Percentiles rank a stretch among this genome's conserved stretches.
Evolutionary conservation across 2,329 filamentous ascomycete species (phyloP).

Genomic region (Cladosporium cucumerinum): DNA sequence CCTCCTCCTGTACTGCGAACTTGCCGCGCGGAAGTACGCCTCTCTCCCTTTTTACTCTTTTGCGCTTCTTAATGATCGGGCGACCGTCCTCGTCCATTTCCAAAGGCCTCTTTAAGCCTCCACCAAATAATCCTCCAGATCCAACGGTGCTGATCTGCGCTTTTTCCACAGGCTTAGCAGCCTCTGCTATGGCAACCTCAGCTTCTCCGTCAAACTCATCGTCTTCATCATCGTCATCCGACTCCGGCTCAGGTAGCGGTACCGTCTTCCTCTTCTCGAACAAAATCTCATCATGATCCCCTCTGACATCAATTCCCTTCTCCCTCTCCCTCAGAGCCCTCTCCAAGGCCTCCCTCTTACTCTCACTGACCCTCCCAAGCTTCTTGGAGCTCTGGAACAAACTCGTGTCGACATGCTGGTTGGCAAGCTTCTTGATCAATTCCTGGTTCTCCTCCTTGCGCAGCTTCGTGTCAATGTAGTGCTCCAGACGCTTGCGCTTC

Average conservation of each 20-base stretch:
- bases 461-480: slow-evolving; percentile 82
- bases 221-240: slow-evolving; percentile 4
- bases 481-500: slow-evolving; percentile 66
- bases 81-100: slow-evolving; percentile 74
- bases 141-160: not conserved
- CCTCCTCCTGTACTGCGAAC: slow-evolving; percentile 28
- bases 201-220: not conserved
- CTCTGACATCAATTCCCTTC: slow-evolving; percentile 58
- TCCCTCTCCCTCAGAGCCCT: slow-evolving; percentile 62
- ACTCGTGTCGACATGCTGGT: slow-evolving; percentile 75
- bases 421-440: slow-evolving; percentile 77
- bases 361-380: slow-evolving; percentile 69
- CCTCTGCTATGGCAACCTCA: not conserved
- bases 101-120: slow-evolving; percentile 81
- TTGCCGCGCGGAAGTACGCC: not conserved
- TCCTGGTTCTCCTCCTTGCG: slow-evolving; percentile 88
- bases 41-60: slow-evolving; percentile 50
- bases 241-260: slow-evolving; percentile 5
- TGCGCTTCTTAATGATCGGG: slow-evolving; percentile 78
- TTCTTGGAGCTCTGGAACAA: slow-evolving; percentile 74
- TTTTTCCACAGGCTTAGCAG: not conserved
- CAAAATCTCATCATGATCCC: slow-evolving; percentile 51
- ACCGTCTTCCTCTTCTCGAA: slow-evolving; percentile 42
- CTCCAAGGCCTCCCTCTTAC: slow-evolving; percentile 65
- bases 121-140: slow-evolving; percentile 52